A percentile compares a stretch with the other conserved stretches of the same genome.
phyloP scores from a whole-genome alignment of 345 rosid species.

The Corchorus capsularis region DNA sequence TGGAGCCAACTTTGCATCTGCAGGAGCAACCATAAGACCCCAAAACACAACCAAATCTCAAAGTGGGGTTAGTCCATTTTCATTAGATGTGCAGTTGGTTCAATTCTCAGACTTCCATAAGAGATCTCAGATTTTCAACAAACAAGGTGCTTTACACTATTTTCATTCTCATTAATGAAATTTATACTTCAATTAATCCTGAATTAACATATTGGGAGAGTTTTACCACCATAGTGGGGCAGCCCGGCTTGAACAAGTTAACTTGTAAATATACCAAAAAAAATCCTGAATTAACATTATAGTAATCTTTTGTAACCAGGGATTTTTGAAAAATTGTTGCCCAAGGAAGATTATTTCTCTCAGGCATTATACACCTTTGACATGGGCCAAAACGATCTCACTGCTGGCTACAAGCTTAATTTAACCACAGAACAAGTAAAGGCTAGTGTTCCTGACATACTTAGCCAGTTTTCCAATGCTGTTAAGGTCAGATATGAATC shows the following conservation, averaged over 20 bases:
- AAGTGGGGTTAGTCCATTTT: constrained; percentile 70
- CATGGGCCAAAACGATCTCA: constrained; percentile 71
- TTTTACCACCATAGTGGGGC: too few species aligned
- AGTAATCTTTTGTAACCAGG: constrained; percentile 29
- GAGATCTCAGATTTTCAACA: constrained; percentile 41
- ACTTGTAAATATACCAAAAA: too few species aligned
- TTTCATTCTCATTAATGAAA: background rate
- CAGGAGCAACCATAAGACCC: constrained; percentile 69
- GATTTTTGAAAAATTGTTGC: constrained; percentile 42
- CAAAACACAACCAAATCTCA: constrained; percentile 57
- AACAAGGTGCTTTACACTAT: constrained; percentile 40
- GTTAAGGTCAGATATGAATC: constrained; percentile 38
- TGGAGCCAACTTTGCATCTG: constrained; percentile 85
- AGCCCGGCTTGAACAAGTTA: too few species aligned
- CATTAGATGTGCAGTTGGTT: constrained; percentile 60
- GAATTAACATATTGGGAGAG: background rate
- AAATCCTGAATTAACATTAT: background rate
- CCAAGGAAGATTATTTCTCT: constrained; percentile 40
- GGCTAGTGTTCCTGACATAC: constrained; percentile 56
- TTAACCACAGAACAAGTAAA: constrained; percentile 60
- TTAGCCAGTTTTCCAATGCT: constrained; percentile 36
- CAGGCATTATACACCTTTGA: constrained; percentile 51
- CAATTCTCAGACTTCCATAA: constrained; percentile 57
- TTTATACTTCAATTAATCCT: too few species aligned
- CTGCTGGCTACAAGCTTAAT: constrained; percentile 61